Evolutionary conservation across 2,329 filamentous ascomycete genomes (phyloP).

Genomic region (Colletotrichum simmondsii): DNA sequence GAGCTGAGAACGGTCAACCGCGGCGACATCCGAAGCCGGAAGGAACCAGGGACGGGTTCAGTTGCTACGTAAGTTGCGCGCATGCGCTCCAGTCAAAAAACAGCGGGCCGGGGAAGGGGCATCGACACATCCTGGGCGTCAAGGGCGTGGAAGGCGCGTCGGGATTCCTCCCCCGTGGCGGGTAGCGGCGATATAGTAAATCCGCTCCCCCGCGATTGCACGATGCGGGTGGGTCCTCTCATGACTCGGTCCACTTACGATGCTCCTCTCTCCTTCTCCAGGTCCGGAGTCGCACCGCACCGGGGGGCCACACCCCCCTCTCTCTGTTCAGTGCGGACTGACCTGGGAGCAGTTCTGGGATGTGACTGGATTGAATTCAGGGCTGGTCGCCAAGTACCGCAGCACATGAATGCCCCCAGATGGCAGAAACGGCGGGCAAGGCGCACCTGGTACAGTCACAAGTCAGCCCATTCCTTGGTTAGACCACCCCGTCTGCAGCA

Average conservation of each 20-base stretch:
- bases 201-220: slow-evolving; percentile 15
- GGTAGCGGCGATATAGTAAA: slow-evolving; percentile 3
- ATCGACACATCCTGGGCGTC: too few relatives aligned
- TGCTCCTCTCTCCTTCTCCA: slow-evolving; percentile 11
- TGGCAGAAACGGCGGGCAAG: background rate
- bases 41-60: background rate
- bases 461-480: slow-evolving; percentile 29
- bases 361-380: background rate
- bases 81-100: slow-evolving; percentile 30
- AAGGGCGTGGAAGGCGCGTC: background rate
- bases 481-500: background rate
- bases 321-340: background rate
- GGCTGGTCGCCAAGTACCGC: background rate
- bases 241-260: slow-evolving; percentile 14
- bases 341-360: too few relatives aligned
- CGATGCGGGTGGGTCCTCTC: background rate
- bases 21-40: slow-evolving; percentile 23
- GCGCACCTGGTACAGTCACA: slow-evolving; percentile 22
- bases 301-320: background rate
- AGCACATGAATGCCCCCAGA: background rate
- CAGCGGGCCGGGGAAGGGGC: background rate
- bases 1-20: slow-evolving; percentile 3
- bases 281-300: slow-evolving; percentile 7
- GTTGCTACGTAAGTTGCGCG: background rate
- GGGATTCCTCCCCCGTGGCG: background rate